Evolutionary conservation across 495 filamentous ascomycete genomes (phyloP), one percentile per base, ranked within the genome.

Genomic region (Xylaria palmicola): DNA sequence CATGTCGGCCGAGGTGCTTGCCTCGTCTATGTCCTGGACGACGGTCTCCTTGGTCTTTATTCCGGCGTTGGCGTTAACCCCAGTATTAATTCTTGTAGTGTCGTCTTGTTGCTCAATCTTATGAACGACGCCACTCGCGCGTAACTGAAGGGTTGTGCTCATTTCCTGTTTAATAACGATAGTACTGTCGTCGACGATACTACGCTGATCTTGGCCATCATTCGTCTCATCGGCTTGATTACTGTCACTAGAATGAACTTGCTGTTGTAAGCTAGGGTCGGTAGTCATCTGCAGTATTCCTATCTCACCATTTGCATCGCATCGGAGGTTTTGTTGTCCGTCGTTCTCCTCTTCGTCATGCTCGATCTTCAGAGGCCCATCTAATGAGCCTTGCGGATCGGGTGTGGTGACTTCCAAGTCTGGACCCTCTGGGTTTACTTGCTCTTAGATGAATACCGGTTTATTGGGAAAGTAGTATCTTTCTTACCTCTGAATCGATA

Each of bases 401-500:
- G 17, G 29, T 2, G 17, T 34, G 29, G 32, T 22, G 12, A 26
- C 48, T 50, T 34, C 48, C 17, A 34, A 9, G 6, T 20, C 13
- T 13, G 32, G 29, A 8, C 27, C 26, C 17, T 32, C 48, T 50
- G 20, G 29, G 20, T 10, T 7, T 20, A 30, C 12, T 0, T 3
- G 17, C 10, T 6, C 27, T 50, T 50, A 50, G 48, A 50, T 50
- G n/a, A 30, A 17, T 7, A 3, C 12, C 5, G 1, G 3, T 34
- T 6, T 1, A 34, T 13, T 50, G 29, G 26, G 48, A 22, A 34
- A n/a, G n/a, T n/a, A n/a, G n/a, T n/a, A n/a, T n/a, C n/a, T 13
- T 0, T 17, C 15, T n/a, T 58, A 58, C 55, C 55, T 50, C 39
- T 40, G 27, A 41, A 58, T 44, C 55, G 55, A 50, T 58, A 58